Base-by-base conservation (phyloP, 2,329 filamentous ascomycete species). In the Metarhizium album region DNA sequence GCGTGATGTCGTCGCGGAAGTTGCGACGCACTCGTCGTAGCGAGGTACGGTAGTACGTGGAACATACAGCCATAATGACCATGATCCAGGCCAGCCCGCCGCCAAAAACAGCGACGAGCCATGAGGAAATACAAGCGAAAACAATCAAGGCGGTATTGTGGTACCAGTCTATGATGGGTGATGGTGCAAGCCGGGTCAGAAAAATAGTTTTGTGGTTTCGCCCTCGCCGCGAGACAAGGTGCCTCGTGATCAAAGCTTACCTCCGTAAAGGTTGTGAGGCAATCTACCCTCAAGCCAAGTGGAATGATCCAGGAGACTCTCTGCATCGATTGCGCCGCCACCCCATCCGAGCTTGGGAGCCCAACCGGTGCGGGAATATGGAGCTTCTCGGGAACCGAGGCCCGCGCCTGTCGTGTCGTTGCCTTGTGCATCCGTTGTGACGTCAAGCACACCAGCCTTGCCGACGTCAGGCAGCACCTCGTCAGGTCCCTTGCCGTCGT, bases 21-120 rank as follows among this genome's bases (percentile, higher is more conserved):
- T 98, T 98, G 59, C 93, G 84, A 59, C 93, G 85, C 53, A 97
- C 90, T 55, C 93, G 84, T 57, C 91, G 88, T 57, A 96, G 79
- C 2, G 93, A 98, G 29, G 93, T 98, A 55, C 93, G 82, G 69
- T 98, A 98, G 74, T 97, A 98, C 49, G 93, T 97, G 49, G 84
- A 85, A 69, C 93, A 97, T 57, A 82, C 73, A 23, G 89, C 87
- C 87, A 97, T 95, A 65, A 98, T 77, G 58, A 97, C 80, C 60
- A 96, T 85, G 55, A 98, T 76, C 91, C 91, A 98, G 53, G 81
- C 90, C 14, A 98, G 75, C 22, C 93, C 93, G 54, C 93, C 93
- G 42, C 94, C 93, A 9, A 98, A 74, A 20, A 91, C 76, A 29
- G 90, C 91, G 37, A 96, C 76, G 3, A 95, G 76, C 90, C 91